Conservation (phyloP, 345 rosid species). For the Hypericum androsaemum region DNA sequence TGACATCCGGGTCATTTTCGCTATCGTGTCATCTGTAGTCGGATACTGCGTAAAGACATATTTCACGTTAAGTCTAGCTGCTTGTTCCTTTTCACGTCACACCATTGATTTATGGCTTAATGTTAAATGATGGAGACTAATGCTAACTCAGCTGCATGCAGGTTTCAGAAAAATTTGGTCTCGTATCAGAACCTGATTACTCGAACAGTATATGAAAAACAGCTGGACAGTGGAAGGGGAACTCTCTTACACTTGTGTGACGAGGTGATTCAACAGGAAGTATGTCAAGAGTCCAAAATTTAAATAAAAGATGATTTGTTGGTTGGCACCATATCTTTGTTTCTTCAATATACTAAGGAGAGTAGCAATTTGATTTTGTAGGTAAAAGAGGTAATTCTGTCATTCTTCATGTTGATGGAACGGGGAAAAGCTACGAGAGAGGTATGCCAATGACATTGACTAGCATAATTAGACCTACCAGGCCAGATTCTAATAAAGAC, state of each 20-base stretch:
- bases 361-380: slow-evolving; percentile 15
- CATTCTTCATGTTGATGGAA: slow-evolving; percentile 3
- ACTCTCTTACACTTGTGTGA: slow-evolving; percentile 83
- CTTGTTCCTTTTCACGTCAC: not conserved
- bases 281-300: not conserved
- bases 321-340: no score
- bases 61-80: slow-evolving; percentile 68
- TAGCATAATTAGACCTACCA: no score
- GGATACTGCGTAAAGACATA: slow-evolving; percentile 96
- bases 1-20: slow-evolving; percentile 81
- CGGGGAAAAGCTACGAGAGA: slow-evolving; percentile 37
- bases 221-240: slow-evolving; percentile 76
- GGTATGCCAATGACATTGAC: slow-evolving; percentile 22
- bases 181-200: slow-evolving; percentile 17
- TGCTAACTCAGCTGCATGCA: not conserved
- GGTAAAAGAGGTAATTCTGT: slow-evolving; percentile 40
- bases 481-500: no score
- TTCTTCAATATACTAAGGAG: no score
- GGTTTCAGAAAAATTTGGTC: slow-evolving; percentile 16
- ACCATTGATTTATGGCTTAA: not conserved
- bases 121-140: not conserved
- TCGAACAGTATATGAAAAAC: slow-evolving; percentile 41
- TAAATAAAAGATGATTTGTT: no score
- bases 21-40: slow-evolving; percentile 74
- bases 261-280: slow-evolving; percentile 27